phyloP scores from a whole-genome alignment of 2,329 filamentous ascomycete species.

The Penicillium verrucosum region DNA sequence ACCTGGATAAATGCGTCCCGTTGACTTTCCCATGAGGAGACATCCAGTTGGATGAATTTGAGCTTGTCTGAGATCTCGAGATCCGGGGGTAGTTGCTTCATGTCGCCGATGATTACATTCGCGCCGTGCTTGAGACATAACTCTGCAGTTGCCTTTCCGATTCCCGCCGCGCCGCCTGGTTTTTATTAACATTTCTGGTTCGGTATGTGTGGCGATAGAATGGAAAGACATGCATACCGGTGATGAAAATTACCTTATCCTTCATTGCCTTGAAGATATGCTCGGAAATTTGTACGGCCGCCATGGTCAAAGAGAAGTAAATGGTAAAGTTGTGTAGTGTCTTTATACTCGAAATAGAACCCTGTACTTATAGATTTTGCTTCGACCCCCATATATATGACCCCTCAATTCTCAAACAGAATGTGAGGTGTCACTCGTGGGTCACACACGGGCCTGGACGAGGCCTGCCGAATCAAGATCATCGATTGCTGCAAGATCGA shows the following conservation, averaged over 20 bases:
- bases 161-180: constrained; percentile 57
- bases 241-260: constrained; percentile 40
- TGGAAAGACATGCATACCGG: constrained; percentile 37
- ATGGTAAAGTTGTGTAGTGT: background rate
- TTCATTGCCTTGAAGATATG: background rate
- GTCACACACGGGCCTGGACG: too few species aligned
- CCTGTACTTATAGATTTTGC: background rate
- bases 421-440: too few species aligned
- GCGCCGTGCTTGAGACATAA: constrained; percentile 54
- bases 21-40: constrained; percentile 51
- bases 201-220: background rate
- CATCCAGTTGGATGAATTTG: constrained; percentile 48
- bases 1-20: constrained; percentile 52
- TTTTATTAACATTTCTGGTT: background rate
- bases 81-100: constrained; percentile 42
- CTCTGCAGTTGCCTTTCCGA: constrained; percentile 56
- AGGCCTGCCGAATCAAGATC: too few species aligned
- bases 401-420: background rate
- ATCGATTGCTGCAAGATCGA: too few species aligned
- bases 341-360: background rate
- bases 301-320: background rate
- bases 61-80: constrained; percentile 22
- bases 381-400: background rate
- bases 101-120: constrained; percentile 54
- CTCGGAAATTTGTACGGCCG: background rate